phyloP scores from a whole-genome alignment of 768 basidiomycete genomes.

The Tricholoma sp. region DNA sequence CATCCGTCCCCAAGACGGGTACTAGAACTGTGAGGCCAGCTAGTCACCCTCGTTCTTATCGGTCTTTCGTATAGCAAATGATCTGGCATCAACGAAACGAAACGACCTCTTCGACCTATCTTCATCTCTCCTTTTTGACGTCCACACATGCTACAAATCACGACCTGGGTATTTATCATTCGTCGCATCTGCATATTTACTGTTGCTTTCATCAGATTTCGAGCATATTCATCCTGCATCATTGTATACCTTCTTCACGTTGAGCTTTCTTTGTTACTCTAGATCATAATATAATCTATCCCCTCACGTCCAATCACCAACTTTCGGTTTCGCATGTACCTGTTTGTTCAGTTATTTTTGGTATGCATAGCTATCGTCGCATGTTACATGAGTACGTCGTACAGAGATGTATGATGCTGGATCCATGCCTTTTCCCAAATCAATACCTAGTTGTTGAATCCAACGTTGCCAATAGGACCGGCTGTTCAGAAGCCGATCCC shows the following conservation, averaged over 20 bases:
- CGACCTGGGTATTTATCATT: neutral
- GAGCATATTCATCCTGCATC: neutral
- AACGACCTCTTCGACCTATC: constrained; percentile 7
- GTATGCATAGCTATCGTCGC: neutral
- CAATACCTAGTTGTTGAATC: no score
- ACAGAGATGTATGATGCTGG: neutral
- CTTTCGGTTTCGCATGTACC: neutral
- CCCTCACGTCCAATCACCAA: neutral
- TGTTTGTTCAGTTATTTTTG: neutral
- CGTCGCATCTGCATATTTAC: neutral
- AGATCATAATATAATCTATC: neutral
- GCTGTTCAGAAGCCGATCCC: no score
- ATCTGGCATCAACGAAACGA: constrained; percentile 11
- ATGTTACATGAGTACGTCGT: neutral
- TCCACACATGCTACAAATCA: constrained; percentile 13
- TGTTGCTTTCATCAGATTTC: neutral
- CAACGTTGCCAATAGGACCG: no score
- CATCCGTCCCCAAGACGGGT: constrained; percentile 17
- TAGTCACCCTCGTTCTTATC: constrained; percentile 55
- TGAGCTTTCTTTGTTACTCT: neutral
- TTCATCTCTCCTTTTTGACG: constrained; percentile 12
- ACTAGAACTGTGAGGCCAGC: constrained; percentile 25
- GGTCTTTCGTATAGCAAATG: constrained; percentile 31
- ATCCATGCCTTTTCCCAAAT: neutral
- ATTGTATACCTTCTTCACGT: neutral